A percentile compares a stretch with the other conserved stretches of the same genome.
Conservation (phyloP, 108 stramenopile species). For the Seminavis robusta region DNA sequence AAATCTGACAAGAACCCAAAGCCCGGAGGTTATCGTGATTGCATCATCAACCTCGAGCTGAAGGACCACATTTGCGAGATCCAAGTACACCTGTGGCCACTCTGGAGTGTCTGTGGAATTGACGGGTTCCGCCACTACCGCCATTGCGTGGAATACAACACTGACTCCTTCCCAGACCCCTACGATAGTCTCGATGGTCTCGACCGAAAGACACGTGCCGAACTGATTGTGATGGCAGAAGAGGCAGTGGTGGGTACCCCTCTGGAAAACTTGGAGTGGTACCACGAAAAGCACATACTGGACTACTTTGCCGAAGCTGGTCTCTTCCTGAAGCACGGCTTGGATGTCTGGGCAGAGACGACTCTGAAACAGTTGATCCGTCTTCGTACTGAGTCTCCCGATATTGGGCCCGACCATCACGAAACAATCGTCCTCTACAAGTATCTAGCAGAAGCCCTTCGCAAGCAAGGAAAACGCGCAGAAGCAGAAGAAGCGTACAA, state of each 20-base stretch:
- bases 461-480: conserved; percentile 48
- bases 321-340: conserved; percentile 76
- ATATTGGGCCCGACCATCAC: conserved; percentile 84
- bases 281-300: conserved; percentile 84
- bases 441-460: conserved; percentile 63
- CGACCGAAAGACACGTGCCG: conserved; percentile 87
- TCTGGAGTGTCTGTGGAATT: conserved; percentile 86
- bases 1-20: conserved; percentile 60
- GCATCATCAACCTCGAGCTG: conserved; percentile 81
- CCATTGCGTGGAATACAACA: conserved; percentile 86
- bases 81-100: conserved; percentile 82
- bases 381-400: conserved; percentile 70
- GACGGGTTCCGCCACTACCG: conserved; percentile 89
- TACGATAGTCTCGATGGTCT: conserved; percentile 78
- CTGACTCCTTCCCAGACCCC: conserved; percentile 79
- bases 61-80: conserved; percentile 90
- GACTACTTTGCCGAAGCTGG: conserved; percentile 89
- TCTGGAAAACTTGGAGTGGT: conserved; percentile 84
- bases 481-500: conserved; percentile 65
- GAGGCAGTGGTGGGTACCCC: conserved; percentile 86
- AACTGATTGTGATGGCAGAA: conserved; percentile 88
- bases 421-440: conserved; percentile 68
- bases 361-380: conserved; percentile 69
- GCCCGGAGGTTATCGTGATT: conserved; percentile 81
- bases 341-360: conserved; percentile 76